Evolutionary conservation across 2,329 filamentous ascomycete species (phyloP).

Genomic region (Clonostachys solani): DNA sequence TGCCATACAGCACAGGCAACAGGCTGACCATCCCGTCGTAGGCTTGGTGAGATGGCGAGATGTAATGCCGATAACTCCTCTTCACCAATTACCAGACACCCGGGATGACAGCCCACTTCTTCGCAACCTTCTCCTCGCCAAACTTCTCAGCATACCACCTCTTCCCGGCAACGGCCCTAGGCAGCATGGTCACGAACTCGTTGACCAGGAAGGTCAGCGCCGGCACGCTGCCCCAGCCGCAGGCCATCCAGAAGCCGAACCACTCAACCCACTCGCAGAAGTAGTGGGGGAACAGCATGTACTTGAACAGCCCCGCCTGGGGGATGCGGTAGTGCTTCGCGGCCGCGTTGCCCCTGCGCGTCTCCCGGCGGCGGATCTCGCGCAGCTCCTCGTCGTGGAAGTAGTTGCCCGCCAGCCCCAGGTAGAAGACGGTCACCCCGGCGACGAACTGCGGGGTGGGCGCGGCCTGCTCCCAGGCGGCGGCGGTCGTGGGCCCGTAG

Average conservation of each 20-base stretch:
- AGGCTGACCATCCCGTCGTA: no score
- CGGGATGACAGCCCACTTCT: slow-evolving; percentile 67
- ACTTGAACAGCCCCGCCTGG: slow-evolving; percentile 74
- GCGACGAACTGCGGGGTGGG: slow-evolving; percentile 42
- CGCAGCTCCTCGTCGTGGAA: slow-evolving; percentile 87
- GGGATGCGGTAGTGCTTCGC: slow-evolving; percentile 88
- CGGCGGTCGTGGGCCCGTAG: slow-evolving; percentile 64
- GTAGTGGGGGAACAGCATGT: slow-evolving; percentile 88
- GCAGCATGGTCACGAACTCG: slow-evolving; percentile 85
- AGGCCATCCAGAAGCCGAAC: slow-evolving; percentile 79
- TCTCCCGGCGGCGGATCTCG: slow-evolving; percentile 73
- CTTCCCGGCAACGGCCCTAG: slow-evolving; percentile 75
- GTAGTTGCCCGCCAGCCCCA: slow-evolving; percentile 76
- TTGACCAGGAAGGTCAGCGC: slow-evolving; percentile 81
- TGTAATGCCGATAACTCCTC: no score
- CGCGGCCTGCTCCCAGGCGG: slow-evolving; percentile 35
- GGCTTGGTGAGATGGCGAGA: no score
- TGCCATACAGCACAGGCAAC: no score
- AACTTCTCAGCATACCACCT: slow-evolving; percentile 88
- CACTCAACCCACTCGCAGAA: slow-evolving; percentile 97
- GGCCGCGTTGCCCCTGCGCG: slow-evolving; percentile 40
- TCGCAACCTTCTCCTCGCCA: slow-evolving; percentile 74
- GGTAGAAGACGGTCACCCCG: slow-evolving; percentile 71
- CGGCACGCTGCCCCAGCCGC: slow-evolving; percentile 63
- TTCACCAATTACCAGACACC: slow-evolving; percentile 24